Base-by-base conservation (phyloP, 495 filamentous ascomycete genomes). In the Acidomyces sp. region DNA sequence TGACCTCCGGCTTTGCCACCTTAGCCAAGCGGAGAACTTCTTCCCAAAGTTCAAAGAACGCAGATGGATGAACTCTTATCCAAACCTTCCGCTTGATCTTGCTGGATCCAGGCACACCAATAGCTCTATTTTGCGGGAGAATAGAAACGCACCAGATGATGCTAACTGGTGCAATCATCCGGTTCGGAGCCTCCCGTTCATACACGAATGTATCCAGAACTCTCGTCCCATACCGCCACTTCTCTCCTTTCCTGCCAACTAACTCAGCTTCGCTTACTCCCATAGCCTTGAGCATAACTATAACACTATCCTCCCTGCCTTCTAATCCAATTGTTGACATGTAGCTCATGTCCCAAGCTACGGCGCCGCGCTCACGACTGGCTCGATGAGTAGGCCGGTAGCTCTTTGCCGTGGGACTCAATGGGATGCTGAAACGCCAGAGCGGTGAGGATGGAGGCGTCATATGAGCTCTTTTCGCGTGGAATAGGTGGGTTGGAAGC, bases 261-360 rank as follows among this genome's bases (percentile, higher is more conserved):
- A 46, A 29, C 3, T 25, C 19, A n/a, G 18, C 16, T 18, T 71
- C 72, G 15, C 64, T 66, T 18, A 85, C 56, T 1, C 76, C 75
- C 1, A 94, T 48, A 3, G 61, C 65, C 39, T 64, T 72, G 21
- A 96, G 49, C 17, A 90, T 62, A 16, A 69, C 70, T 39, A 75
- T 63, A 17, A 93, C 55, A 19, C 72, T 77, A 10, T 62, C 52
- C 29, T 74, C 69, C 3, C 63, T 55, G 5, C 92, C 90, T 41
- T 81, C 79, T 1, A 95, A 51, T 23, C 77, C 70, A 47, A 93
- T 77, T 2, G 84, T 95, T 55, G 83, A 77, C 63, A 90, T 83
- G 56, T 94, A 97, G 54, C 87, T 95, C 72, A 76, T 85, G 62
- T 97, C 90, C 88, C 92, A 97, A 3, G 73, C 79, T 7, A 88